These are phyloP conservation scores for Austroboletus novae-zelandiae DNA, from an alignment of 1,284 basidiomycete species.

Conservation along the genomic window DNA sequence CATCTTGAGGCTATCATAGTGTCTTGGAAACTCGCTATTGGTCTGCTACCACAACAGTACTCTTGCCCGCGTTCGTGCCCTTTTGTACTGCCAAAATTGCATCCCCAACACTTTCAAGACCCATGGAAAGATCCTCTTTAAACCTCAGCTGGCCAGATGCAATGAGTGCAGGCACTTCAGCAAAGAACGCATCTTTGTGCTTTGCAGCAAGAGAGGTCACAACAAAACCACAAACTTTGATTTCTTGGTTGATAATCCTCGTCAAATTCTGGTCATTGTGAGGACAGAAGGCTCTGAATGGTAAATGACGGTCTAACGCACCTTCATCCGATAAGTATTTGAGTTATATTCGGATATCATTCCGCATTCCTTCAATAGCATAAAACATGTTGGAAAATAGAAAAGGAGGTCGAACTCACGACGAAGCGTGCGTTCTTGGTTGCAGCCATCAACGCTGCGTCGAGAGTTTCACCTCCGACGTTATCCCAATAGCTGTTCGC, in stretches of 20 bases:
- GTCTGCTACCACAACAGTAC: slow-evolving; percentile 12
- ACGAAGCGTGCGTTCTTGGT: slow-evolving; percentile 49
- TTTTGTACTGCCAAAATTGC: slow-evolving; percentile 9
- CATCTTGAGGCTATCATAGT: slow-evolving; percentile 1
- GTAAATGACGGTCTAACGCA: too few species aligned
- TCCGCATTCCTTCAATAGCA: slow-evolving; percentile 14
- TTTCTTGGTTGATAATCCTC: slow-evolving; percentile 2
- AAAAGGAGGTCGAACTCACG: neutral
- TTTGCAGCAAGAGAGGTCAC: slow-evolving; percentile 3
- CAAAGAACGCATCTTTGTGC: slow-evolving; percentile 6
- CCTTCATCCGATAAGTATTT: neutral
- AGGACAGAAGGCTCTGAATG: too few species aligned
- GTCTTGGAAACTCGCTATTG: neutral
- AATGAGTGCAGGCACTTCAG: slow-evolving; percentile 7
- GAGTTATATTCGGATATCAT: slow-evolving; percentile 8
- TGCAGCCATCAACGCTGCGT: slow-evolving; percentile 55
- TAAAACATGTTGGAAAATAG: neutral
- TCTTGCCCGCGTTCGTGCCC: slow-evolving; percentile 10
- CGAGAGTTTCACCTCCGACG: slow-evolving; percentile 68
- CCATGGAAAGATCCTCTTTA: slow-evolving; percentile 12
- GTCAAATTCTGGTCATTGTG: neutral
- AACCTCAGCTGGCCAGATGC: slow-evolving; percentile 10
- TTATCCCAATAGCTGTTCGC: slow-evolving; percentile 46
- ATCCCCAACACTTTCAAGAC: slow-evolving; percentile 14
- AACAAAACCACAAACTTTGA: slow-evolving; percentile 10